Evolutionary conservation across 768 basidiomycete species (phyloP).

Genomic region (Polyporus arcularius): DNA sequence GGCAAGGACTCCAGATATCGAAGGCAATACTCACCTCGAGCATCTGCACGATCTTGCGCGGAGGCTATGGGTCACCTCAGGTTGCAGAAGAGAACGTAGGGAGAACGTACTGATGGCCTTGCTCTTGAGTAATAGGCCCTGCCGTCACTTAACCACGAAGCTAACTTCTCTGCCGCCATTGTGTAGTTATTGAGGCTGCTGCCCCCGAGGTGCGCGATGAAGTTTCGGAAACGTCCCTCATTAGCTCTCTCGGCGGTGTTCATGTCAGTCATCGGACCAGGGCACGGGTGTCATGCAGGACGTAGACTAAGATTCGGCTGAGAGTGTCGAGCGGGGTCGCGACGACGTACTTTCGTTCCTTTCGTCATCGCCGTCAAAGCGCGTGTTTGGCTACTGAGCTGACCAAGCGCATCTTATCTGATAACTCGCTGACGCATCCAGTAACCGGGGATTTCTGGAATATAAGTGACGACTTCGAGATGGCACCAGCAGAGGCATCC

Average conservation of each 20-base stretch:
- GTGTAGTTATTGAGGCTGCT: conserved; percentile 5
- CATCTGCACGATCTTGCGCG: conserved; percentile 19
- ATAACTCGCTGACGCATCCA: conserved; percentile 17
- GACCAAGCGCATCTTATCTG: conserved; percentile 5
- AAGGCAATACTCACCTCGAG: conserved; percentile 17
- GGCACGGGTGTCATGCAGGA: background rate
- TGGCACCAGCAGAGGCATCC: too few species aligned
- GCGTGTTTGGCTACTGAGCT: background rate
- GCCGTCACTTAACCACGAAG: conserved; percentile 18
- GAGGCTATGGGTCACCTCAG: background rate
- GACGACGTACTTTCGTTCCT: too few species aligned
- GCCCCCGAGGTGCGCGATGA: conserved; percentile 15
- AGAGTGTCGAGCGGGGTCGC: background rate
- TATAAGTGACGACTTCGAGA: too few species aligned
- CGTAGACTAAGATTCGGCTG: background rate
- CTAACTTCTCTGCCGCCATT: conserved; percentile 19
- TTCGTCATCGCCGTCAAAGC: background rate
- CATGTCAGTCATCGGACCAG: background rate
- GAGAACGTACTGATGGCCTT: conserved; percentile 22
- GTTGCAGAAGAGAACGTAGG: background rate
- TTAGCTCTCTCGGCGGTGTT: conserved; percentile 23
- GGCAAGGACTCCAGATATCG: background rate
- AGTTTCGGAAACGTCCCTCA: conserved; percentile 22
- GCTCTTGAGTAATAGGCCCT: conserved; percentile 28
- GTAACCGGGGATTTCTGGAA: too few species aligned